Conservation (phyloP, 495 filamentous ascomycete genomes). For the Penicillium simplicissimum region DNA sequence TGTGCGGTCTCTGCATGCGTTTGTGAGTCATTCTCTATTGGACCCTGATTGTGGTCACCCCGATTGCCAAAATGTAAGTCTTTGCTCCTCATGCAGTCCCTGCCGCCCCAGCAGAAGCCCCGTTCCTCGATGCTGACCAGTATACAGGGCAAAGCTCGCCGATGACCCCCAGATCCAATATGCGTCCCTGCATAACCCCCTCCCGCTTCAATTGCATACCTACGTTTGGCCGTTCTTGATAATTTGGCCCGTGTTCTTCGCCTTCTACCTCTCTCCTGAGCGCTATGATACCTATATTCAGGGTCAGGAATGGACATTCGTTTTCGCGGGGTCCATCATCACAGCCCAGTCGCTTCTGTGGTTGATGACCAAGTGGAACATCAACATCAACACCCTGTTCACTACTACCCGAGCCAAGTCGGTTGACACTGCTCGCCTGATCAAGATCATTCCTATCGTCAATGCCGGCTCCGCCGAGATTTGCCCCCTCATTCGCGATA, state of each 20-base stretch:
- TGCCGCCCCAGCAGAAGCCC: background rate
- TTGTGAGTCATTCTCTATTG: slow-evolving; percentile 26
- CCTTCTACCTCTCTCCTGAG: slow-evolving; percentile 77
- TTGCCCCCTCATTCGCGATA: slow-evolving; percentile 74
- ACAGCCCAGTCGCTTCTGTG: slow-evolving; percentile 86
- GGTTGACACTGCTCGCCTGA: slow-evolving; percentile 77
- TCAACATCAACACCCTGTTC: slow-evolving; percentile 79
- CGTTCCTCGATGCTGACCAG: slow-evolving; percentile 23
- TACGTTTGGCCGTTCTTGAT: slow-evolving; percentile 92
- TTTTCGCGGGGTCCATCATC: slow-evolving; percentile 84
- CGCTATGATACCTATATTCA: slow-evolving; percentile 88
- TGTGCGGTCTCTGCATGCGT: slow-evolving; percentile 32
- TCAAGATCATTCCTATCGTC: slow-evolving; percentile 88
- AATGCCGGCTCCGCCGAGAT: slow-evolving; percentile 93
- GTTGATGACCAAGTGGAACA: slow-evolving; percentile 97
- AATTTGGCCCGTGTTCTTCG: slow-evolving; percentile 87
- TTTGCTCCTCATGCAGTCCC: background rate
- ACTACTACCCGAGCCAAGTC: slow-evolving; percentile 71
- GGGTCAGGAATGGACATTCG: slow-evolving; percentile 93
- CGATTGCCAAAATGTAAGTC: slow-evolving; percentile 42
- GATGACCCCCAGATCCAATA: slow-evolving; percentile 86
- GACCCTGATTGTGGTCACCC: slow-evolving; percentile 40
- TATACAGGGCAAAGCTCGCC: slow-evolving; percentile 71
- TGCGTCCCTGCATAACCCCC: slow-evolving; percentile 84
- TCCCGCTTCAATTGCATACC: slow-evolving; percentile 75